phyloP scores from a whole-genome alignment of 2,329 filamentous ascomycete genomes.

The Fusarium coffeatum region DNA sequence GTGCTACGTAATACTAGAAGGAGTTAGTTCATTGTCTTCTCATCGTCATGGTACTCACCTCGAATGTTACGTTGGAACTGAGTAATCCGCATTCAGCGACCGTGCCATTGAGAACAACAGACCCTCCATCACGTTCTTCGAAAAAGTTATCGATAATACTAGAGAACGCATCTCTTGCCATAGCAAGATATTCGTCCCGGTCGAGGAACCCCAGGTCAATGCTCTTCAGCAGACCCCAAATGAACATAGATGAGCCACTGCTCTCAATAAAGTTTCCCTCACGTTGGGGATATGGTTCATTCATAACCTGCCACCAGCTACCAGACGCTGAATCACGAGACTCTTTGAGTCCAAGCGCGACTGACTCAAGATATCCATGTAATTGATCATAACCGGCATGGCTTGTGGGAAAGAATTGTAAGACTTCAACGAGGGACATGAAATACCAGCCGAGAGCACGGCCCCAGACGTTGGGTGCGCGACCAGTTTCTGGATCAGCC shows the following conservation, averaged over 20 bases:
- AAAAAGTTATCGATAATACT: constrained; percentile 58
- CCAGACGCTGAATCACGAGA: constrained; percentile 55
- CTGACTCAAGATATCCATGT: constrained; percentile 51
- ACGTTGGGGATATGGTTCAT: constrained; percentile 56
- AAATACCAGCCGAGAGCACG: constrained; percentile 64
- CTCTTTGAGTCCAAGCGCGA: constrained; percentile 54
- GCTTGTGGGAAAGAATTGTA: constrained; percentile 55
- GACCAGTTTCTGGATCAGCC: constrained; percentile 61
- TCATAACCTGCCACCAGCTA: constrained; percentile 70
- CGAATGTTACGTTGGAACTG: constrained; percentile 59
- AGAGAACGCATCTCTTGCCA: constrained; percentile 23
- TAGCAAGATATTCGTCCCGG: constrained; percentile 9
- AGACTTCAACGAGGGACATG: constrained; percentile 60
- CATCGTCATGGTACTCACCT: constrained; percentile 50
- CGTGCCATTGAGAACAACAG: constrained; percentile 60
- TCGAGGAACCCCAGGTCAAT: constrained; percentile 37
- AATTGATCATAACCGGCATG: constrained; percentile 51
- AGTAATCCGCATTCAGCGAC: constrained; percentile 61
- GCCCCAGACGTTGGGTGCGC: constrained; percentile 62
- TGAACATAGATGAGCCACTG: constrained; percentile 67
- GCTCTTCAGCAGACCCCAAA: constrained; percentile 61
- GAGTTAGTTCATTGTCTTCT: background rate
- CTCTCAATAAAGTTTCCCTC: constrained; percentile 69
- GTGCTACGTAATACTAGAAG: constrained; percentile 28
- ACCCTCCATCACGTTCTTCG: constrained; percentile 56